phyloP scores from a whole-genome alignment of 2,329 filamentous ascomycete genomes.

The Graphilbum fragrans region DNA sequence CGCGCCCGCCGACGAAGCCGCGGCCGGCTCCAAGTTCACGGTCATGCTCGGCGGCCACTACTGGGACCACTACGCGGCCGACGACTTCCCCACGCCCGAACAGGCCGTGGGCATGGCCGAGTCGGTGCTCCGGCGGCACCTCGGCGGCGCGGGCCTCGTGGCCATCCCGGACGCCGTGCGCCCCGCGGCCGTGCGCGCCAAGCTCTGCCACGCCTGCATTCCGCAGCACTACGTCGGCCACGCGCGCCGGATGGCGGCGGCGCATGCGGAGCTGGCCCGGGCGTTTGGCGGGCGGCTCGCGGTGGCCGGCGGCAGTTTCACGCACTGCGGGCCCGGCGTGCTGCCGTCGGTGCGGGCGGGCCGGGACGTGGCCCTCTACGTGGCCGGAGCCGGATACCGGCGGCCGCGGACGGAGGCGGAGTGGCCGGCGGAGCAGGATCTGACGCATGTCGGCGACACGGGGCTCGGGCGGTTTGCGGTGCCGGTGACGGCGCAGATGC shows the following conservation, averaged over 20 bases:
- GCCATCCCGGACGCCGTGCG: slow-evolving; percentile 45
- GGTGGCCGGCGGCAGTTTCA: slow-evolving; percentile 47
- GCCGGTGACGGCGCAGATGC: slow-evolving; percentile 1
- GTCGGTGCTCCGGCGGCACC: slow-evolving; percentile 57
- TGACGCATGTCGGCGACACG: slow-evolving; percentile 12
- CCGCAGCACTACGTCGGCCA: slow-evolving; percentile 86
- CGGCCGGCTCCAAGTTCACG: slow-evolving; percentile 68
- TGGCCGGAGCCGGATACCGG: slow-evolving; percentile 15
- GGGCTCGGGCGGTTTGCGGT: slow-evolving; percentile 10
- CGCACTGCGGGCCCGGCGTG: slow-evolving; percentile 35
- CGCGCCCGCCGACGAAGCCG: neutral
- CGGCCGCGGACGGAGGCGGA: neutral
- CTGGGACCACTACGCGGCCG: slow-evolving; percentile 48
- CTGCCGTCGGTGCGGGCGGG: slow-evolving; percentile 39
- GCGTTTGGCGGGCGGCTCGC: slow-evolving; percentile 52
- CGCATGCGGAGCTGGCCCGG: slow-evolving; percentile 39
- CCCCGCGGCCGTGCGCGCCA: slow-evolving; percentile 39
- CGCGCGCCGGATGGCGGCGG: slow-evolving; percentile 42
- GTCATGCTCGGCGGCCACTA: slow-evolving; percentile 93
- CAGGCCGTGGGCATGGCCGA: slow-evolving; percentile 60
- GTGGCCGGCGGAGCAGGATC: neutral
- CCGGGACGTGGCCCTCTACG: slow-evolving; percentile 27
- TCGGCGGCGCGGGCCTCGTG: slow-evolving; percentile 27
- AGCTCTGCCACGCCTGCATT: slow-evolving; percentile 58
- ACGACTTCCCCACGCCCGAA: slow-evolving; percentile 47